Percentiles rank a stretch among this genome's conserved stretches.
phyloP scores from a whole-genome alignment of 73 alveolate species.

The Effrenium voratum region DNA sequence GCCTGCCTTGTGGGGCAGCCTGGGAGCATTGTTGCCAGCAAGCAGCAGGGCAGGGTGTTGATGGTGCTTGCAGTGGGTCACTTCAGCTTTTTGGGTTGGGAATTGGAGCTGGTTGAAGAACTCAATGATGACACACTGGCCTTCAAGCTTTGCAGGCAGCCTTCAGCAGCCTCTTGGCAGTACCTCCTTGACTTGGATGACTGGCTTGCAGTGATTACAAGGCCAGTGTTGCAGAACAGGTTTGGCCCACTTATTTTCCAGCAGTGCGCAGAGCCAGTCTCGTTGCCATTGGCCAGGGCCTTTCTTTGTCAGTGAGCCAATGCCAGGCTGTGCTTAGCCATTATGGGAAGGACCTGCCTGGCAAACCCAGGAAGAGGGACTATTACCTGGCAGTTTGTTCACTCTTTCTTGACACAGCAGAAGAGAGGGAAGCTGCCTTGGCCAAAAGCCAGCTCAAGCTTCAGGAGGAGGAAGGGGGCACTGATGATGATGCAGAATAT shows the following conservation, averaged over 20 bases:
- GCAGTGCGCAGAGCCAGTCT: not conserved
- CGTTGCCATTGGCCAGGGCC: not conserved
- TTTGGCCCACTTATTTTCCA: conserved; percentile 23
- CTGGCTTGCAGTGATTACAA: not conserved
- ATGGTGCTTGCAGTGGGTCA: not conserved
- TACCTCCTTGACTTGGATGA: not conserved
- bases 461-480: not conserved
- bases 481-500: not conserved
- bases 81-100: not conserved
- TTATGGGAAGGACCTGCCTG: not conserved
- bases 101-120: not conserved
- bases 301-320: not conserved
- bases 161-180: not conserved
- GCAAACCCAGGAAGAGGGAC: not conserved
- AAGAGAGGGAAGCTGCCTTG: not conserved
- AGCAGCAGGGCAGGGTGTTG: not conserved
- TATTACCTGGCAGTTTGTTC: not conserved
- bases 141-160: not conserved
- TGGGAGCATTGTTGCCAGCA: not conserved
- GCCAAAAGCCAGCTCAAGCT: too few species aligned
- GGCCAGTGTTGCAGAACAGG: not conserved
- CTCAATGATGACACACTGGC: not conserved
- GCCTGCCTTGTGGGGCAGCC: not conserved
- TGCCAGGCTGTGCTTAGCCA: not conserved
- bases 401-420: not conserved